These are phyloP conservation scores for Fusarium avenaceum DNA, from an alignment of 2,329 filamentous ascomycete species.

Conservation along the genomic window DNA sequence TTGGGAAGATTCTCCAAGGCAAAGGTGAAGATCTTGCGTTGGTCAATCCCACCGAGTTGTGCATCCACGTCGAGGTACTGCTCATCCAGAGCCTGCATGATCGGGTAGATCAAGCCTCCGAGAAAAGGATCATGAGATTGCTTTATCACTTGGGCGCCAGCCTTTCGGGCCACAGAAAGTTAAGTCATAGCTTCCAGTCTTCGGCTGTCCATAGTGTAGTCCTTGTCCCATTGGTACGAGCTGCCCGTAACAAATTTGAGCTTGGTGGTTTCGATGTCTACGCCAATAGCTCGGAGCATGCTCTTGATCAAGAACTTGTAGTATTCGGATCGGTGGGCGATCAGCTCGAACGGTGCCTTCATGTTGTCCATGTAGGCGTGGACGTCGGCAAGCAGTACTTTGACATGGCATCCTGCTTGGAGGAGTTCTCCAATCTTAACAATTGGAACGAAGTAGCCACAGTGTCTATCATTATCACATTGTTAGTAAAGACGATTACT, in stretches of 20 bases:
- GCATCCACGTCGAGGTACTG: background rate
- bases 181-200: fast-evolving
- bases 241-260: slow-evolving; percentile 4
- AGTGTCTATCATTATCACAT: background rate
- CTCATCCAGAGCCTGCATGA: slow-evolving; percentile 2
- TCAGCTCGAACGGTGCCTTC: fast-evolving
- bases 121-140: no score
- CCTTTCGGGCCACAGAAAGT: fast-evolving
- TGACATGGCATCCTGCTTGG: background rate
- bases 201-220: background rate
- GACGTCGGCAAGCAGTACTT: slow-evolving; percentile 1
- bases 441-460: slow-evolving; percentile 11
- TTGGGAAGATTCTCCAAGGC: background rate
- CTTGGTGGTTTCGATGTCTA: background rate
- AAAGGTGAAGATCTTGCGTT: background rate
- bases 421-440: slow-evolving; percentile 10
- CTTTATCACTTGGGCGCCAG: background rate
- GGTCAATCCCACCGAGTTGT: slow-evolving; percentile 1
- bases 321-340: background rate
- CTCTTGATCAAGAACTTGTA: background rate
- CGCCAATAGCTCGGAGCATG: background rate
- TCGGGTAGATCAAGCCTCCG: no score
- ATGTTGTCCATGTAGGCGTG: slow-evolving; percentile 1
- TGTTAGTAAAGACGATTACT: background rate
- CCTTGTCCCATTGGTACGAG: background rate